Conservation (phyloP, 768 basidiomycete species). For the Vishniacozyma victoriae region DNA sequence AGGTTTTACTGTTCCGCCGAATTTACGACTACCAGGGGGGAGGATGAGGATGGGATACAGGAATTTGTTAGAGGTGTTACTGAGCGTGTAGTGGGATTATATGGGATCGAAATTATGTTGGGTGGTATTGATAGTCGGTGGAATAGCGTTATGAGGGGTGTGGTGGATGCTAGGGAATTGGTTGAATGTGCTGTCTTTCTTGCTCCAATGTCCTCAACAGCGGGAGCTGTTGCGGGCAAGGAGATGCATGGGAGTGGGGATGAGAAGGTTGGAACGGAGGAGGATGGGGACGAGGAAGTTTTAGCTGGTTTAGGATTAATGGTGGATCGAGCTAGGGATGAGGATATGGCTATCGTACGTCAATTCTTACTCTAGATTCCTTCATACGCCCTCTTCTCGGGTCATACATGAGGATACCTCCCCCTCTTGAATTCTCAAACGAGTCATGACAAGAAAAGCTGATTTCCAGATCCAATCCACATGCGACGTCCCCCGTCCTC, state of each 20-base stretch:
- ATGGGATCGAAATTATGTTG: too few species aligned
- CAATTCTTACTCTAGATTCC: background rate
- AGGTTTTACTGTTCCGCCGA: too few species aligned
- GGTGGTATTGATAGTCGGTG: too few species aligned
- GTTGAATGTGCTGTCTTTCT: background rate
- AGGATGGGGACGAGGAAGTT: background rate
- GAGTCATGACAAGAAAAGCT: background rate
- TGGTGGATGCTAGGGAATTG: background rate
- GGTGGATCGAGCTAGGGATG: background rate
- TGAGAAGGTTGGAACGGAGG: background rate
- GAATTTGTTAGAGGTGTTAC: too few species aligned
- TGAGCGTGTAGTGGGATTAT: too few species aligned
- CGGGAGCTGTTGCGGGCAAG: background rate
- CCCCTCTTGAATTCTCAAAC: too few species aligned
- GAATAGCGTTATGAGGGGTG: too few species aligned
- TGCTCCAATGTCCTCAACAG: background rate
- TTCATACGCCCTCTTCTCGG: background rate
- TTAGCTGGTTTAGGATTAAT: background rate
- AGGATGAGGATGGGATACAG: too few species aligned
- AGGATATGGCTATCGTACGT: slow-evolving; percentile 2
- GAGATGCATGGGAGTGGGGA: background rate
- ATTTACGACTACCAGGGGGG: too few species aligned
- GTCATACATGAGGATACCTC: too few species aligned
- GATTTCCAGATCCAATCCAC: slow-evolving; percentile 2
- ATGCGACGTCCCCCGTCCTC: background rate